Evolutionary conservation across 1,284 basidiomycete genomes (phyloP).

Genomic region (Sanghuangporus sanghuang): DNA sequence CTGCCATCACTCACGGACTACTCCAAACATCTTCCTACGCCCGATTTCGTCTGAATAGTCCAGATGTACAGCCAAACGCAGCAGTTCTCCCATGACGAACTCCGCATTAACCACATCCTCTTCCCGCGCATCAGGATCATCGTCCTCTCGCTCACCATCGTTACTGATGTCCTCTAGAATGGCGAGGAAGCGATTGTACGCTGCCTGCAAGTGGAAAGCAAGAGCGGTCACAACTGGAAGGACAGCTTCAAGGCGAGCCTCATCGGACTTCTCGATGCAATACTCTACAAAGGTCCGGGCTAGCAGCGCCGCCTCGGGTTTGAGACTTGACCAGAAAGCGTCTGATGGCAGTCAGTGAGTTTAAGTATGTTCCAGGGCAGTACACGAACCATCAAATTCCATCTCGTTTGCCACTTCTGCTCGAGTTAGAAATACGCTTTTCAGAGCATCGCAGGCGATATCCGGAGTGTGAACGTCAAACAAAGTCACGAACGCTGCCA

Average conservation of each 20-base stretch:
- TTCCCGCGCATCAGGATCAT: constrained; percentile 39
- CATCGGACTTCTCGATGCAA: constrained; percentile 62
- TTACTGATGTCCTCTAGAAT: constrained; percentile 39
- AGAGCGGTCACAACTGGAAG: constrained; percentile 89
- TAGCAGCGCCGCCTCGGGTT: constrained; percentile 81
- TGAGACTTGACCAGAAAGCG: constrained; percentile 70
- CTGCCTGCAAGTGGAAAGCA: constrained; percentile 79
- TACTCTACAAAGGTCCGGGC: constrained; percentile 84
- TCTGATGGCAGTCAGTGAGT: constrained; percentile 37
- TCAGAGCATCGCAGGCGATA: constrained; percentile 63
- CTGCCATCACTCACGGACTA: constrained; percentile 78
- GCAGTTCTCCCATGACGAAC: constrained; percentile 78
- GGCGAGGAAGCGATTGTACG: constrained; percentile 67
- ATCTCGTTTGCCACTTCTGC: constrained; percentile 59
- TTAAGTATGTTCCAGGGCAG: background rate
- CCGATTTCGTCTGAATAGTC: constrained; percentile 97
- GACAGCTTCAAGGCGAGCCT: constrained; percentile 64
- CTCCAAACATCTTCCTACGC: constrained; percentile 84
- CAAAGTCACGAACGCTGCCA: constrained; percentile 52
- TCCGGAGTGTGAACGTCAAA: constrained; percentile 52
- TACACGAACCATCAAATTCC: constrained; percentile 63
- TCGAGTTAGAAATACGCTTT: constrained; percentile 58
- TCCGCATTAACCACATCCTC: constrained; percentile 61
- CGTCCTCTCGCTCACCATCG: constrained; percentile 29
- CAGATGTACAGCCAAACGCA: constrained; percentile 76